Base-by-base conservation (phyloP, 495 filamentous ascomycete species). In the Lepidopterella palustris region DNA sequence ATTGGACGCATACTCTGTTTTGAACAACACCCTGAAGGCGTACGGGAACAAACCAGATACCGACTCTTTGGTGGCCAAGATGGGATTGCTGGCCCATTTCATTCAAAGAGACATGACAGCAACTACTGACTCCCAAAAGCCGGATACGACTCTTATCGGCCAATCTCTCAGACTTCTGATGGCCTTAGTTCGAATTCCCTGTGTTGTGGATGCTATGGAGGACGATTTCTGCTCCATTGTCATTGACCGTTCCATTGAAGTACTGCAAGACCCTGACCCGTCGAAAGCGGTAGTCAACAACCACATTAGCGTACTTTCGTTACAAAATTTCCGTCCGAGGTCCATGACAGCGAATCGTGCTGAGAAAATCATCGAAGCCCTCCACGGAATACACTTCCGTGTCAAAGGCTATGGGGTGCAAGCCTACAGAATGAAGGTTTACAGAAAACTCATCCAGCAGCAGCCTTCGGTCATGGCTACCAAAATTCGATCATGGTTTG, bases 1-100 rank as follows among this genome's bases (percentile, higher is more conserved):
- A 63, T 67, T 92, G n/a, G 93, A 98, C 73, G 86, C 90, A 18
- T 97, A 98, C 68, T 81, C 84, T 67, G 84, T 86, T 60, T 78
- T 98, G 49, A 82, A 85, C 20, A 81, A 82, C n/a, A 82, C 84
- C 11, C 72, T 95, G 55, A 85, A 87, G 61, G 83, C 86, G 6
- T 93, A 92, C 52, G 67, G 70, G 10, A 87, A 91, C 53, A 47
- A 61, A 3, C 65, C 62, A 25, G 84, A 85, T 39, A 87, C 87
- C 1, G 82, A 90, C 32, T 84, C 85, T 15, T 77, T 96, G 67
- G 77, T 79, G 45, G 80, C 80, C n/a, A 91, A 92, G 68, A 82
- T 96, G 68, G 79, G 79, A 13, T 71, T 87, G 11, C 78, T 97
- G 25, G 82, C 82, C 53, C 82, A 86, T 47, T 95, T 88, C 64